Evolutionary conservation across 2,329 filamentous ascomycete genomes (phyloP).

Genomic region (Alternaria gaisen): DNA sequence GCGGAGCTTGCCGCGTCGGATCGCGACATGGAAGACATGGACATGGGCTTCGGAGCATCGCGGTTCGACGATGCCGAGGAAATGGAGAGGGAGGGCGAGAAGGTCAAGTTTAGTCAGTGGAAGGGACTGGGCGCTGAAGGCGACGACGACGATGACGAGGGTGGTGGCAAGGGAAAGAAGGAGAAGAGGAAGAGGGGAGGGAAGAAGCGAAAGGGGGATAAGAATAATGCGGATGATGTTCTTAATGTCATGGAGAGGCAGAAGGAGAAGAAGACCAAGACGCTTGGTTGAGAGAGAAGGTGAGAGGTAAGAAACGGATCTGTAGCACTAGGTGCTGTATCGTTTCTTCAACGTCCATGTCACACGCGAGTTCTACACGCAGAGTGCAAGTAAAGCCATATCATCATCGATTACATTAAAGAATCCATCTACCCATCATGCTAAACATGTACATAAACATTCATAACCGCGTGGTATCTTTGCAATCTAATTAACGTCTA

Average conservation of each 20-base stretch:
- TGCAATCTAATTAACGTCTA: not conserved
- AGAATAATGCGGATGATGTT: slow-evolving; percentile 81
- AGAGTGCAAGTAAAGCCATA: no score
- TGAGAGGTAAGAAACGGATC: no score
- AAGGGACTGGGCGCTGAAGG: slow-evolving; percentile 62
- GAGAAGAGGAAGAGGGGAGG: slow-evolving; percentile 73
- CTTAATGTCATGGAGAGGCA: slow-evolving; percentile 77
- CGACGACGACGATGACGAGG: slow-evolving; percentile 58
- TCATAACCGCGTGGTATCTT: not conserved
- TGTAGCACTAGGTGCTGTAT: no score
- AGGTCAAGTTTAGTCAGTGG: slow-evolving; percentile 74
- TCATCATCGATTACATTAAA: no score
- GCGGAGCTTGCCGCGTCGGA: slow-evolving; percentile 76
- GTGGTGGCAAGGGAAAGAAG: slow-evolving; percentile 60
- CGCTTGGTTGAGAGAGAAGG: slow-evolving; percentile 13
- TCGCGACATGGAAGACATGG: slow-evolving; percentile 88
- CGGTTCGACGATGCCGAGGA: slow-evolving; percentile 90
- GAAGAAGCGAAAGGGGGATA: slow-evolving; percentile 81
- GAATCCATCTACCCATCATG: not conserved
- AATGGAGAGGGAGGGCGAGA: slow-evolving; percentile 66
- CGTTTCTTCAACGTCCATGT: no score
- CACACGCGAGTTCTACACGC: no score
- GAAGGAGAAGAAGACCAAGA: slow-evolving; percentile 44
- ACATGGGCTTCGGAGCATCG: slow-evolving; percentile 91
- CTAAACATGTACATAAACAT: not conserved